Percentiles rank a stretch among this genome's conserved stretches.
These are phyloP conservation scores for Elsinoe necatrix DNA, from an alignment of 2,329 filamentous ascomycete genomes.

Conservation along the genomic window DNA sequence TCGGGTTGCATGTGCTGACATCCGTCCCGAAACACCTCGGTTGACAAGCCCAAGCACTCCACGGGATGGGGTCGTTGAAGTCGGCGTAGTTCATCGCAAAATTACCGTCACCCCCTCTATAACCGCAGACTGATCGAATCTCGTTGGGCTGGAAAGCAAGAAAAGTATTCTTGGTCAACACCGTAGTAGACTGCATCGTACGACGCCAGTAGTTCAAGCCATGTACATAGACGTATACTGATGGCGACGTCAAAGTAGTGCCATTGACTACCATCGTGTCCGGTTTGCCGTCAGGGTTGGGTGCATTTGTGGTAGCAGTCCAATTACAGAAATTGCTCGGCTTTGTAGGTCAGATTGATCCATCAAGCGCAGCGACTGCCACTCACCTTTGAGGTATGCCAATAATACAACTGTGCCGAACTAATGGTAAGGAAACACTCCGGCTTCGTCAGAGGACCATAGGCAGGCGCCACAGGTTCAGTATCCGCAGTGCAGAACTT, in stretches of 20 bases:
- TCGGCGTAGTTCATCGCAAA: background rate
- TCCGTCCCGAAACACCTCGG: background rate
- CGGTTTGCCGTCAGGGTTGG: background rate
- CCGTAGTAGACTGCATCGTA: background rate
- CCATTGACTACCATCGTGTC: background rate
- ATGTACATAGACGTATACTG: background rate
- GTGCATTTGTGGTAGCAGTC: background rate
- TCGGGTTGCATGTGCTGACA: background rate
- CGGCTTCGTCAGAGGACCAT: background rate
- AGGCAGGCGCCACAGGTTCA: background rate
- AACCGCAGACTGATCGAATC: background rate
- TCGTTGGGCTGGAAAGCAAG: background rate
- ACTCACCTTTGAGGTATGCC: background rate
- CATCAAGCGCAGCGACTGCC: background rate
- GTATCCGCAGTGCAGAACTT: background rate
- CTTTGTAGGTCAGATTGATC: background rate
- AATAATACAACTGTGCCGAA: constrained; percentile 1
- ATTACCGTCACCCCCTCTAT: background rate
- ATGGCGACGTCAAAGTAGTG: background rate
- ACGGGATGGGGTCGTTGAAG: background rate
- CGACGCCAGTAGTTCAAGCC: background rate
- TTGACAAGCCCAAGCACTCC: constrained; percentile 4
- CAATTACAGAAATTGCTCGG: constrained; percentile 1
- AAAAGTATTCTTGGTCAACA: background rate
- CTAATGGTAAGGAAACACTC: background rate